phyloP scores from a whole-genome alignment of 1,284 basidiomycete genomes.

The Coniferiporia weirii region DNA sequence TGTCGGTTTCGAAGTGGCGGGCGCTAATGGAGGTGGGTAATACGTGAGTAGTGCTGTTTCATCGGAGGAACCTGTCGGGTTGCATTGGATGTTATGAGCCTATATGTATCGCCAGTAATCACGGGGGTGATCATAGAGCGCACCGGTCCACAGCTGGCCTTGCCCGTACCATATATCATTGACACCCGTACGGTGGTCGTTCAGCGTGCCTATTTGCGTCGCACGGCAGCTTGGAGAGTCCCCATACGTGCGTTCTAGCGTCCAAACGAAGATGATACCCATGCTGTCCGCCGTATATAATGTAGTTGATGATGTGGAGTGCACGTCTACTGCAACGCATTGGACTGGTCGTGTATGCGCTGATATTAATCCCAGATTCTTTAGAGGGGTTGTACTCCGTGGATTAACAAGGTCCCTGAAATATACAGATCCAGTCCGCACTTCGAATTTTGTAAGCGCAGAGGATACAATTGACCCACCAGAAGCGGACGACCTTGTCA shows the following conservation, averaged over 20 bases:
- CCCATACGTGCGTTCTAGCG: slow-evolving; percentile 45
- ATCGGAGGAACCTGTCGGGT: slow-evolving; percentile 71
- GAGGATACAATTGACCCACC: slow-evolving; percentile 43
- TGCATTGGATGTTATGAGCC: background rate
- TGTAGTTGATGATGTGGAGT: slow-evolving; percentile 40
- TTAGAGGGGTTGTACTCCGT: slow-evolving; percentile 40
- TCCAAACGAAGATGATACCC: slow-evolving; percentile 77
- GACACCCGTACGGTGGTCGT: slow-evolving; percentile 74
- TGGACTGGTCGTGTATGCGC: slow-evolving; percentile 71
- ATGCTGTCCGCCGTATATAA: slow-evolving; percentile 84
- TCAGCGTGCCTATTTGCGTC: slow-evolving; percentile 52
- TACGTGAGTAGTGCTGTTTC: slow-evolving; percentile 67
- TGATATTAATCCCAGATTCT: slow-evolving; percentile 58
- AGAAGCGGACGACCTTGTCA: slow-evolving; percentile 85
- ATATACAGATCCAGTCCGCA: slow-evolving; percentile 1
- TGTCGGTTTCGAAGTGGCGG: background rate
- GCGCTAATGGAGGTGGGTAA: slow-evolving; percentile 28
- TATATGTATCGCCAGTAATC: background rate
- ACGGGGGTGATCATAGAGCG: slow-evolving; percentile 18
- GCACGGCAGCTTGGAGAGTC: slow-evolving; percentile 47
- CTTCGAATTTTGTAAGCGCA: background rate
- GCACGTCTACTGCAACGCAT: slow-evolving; percentile 46
- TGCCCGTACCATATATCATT: slow-evolving; percentile 64
- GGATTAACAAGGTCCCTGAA: slow-evolving; percentile 58
- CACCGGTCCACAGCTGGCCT: slow-evolving; percentile 83